phyloP scores from a whole-genome alignment of 805 yeast species.

The Starmerella apis region DNA sequence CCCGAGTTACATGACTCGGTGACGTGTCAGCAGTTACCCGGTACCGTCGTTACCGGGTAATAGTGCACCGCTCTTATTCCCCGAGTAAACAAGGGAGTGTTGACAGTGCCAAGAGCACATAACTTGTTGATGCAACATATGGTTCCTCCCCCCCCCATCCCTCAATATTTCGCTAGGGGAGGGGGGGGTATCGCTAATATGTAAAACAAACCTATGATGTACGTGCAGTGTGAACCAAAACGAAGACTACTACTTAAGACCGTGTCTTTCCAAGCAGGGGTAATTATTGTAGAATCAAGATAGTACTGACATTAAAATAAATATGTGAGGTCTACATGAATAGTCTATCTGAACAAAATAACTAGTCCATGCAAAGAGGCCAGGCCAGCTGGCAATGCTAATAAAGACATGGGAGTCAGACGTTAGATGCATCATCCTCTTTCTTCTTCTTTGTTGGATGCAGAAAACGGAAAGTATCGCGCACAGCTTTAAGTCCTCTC shows the following conservation, averaged over 20 bases:
- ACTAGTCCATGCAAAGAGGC: slow-evolving; percentile 1
- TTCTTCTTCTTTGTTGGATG: slow-evolving; percentile 21
- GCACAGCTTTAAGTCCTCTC: slow-evolving; percentile 21
- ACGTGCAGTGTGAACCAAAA: too few species aligned
- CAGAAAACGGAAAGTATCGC: slow-evolving; percentile 19
- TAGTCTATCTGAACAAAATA: background rate
- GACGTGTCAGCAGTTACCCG: background rate
- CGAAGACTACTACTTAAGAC: too few species aligned
- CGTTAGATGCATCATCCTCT: background rate
- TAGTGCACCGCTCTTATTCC: background rate
- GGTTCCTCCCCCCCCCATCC: too few species aligned
- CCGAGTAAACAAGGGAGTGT: background rate
- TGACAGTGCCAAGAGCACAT: too few species aligned
- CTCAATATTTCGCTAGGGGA: too few species aligned
- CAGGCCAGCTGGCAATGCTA: slow-evolving; percentile 15
- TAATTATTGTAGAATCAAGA: too few species aligned
- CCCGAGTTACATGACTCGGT: slow-evolving; percentile 1
- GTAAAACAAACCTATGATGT: too few species aligned
- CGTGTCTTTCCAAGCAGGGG: too few species aligned
- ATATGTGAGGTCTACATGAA: background rate
- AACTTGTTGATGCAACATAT: too few species aligned
- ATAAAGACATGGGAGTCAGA: too few species aligned
- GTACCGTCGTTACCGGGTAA: background rate
- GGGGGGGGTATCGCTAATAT: too few species aligned
- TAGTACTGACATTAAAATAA: background rate